These are phyloP conservation scores for Setaria italica DNA, from an alignment of 202 grass and related monocot species.

Conservation along the genomic window DNA sequence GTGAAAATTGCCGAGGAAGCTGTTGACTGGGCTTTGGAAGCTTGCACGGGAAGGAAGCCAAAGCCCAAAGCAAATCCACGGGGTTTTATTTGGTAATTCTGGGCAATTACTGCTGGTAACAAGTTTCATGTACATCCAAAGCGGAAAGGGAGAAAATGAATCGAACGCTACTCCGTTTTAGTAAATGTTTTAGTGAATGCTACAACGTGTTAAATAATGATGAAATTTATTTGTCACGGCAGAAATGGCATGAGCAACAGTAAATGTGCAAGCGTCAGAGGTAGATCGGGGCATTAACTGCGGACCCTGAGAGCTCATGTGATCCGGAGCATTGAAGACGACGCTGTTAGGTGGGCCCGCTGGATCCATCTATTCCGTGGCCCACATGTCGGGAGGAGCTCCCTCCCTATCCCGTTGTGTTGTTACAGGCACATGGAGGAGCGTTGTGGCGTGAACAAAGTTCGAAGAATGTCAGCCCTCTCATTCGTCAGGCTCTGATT, in stretches of 20 bases:
- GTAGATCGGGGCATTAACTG: conserved; percentile 36
- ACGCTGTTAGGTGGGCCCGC: conserved; percentile 7
- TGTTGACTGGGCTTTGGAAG: background rate
- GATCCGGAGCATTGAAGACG: conserved; percentile 31
- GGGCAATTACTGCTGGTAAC: background rate
- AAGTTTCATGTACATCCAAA: background rate
- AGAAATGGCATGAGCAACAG: conserved; percentile 28
- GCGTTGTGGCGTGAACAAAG: background rate
- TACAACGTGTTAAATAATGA: background rate
- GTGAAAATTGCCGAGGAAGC: conserved; percentile 10
- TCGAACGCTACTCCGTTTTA: background rate
- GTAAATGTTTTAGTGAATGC: background rate
- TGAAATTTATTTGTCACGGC: background rate
- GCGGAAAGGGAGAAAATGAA: background rate
- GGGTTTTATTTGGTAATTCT: background rate
- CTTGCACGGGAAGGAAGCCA: conserved; percentile 27
- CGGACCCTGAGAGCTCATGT: conserved; percentile 42
- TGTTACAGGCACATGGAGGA: conserved; percentile 22
- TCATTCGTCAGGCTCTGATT: background rate
- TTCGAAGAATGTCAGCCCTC: conserved; percentile 47
- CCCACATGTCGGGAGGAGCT: conserved; percentile 22
- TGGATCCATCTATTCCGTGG: conserved; percentile 20
- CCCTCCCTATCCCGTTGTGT: background rate
- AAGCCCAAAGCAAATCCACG: background rate
- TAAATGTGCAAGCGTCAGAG: conserved; percentile 10